Percentiles rank a stretch among this genome's conserved stretches.
Conservation (phyloP, 371 early-diverging fungal genomes). For the Lichtheimia hyalospora region DNA sequence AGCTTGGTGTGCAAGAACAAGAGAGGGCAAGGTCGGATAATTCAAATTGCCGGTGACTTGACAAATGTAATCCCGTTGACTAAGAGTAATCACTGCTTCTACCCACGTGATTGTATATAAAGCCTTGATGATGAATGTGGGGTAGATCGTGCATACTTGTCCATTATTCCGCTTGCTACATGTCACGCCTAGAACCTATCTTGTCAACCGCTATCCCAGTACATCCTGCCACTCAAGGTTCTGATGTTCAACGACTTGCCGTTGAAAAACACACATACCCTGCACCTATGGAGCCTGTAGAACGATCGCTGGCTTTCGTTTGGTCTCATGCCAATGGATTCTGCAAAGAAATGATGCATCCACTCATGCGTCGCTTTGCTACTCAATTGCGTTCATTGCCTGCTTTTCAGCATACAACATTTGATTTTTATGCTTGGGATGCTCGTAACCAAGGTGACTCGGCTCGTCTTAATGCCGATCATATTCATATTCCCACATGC, state of each 20-base stretch:
- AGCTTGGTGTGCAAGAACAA: no score
- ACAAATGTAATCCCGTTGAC: no score
- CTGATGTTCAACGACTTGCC: constrained; percentile 22
- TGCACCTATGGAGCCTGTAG: constrained; percentile 10
- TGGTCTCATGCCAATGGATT: constrained; percentile 48
- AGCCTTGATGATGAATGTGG: background rate
- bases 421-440: constrained; percentile 38
- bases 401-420: constrained; percentile 23
- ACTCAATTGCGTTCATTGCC: constrained; percentile 15
- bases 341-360: constrained; percentile 40
- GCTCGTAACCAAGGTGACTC: constrained; percentile 50
- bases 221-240: constrained; percentile 21
- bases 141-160: background rate
- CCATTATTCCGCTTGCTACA: constrained; percentile 1
- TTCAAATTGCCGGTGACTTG: no score
- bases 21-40: no score
- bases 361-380: constrained; percentile 28
- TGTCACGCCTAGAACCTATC: constrained; percentile 12
- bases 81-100: no score
- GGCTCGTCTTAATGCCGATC: constrained; percentile 35
- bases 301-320: constrained; percentile 21
- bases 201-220: constrained; percentile 21
- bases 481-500: constrained; percentile 22
- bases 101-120: no score
- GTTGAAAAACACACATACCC: constrained; percentile 35